Percentiles rank a stretch among this genome's conserved stretches.
Conservation (phyloP, 1,284 basidiomycete species). For the Apiotrichum laibachii region DNA sequence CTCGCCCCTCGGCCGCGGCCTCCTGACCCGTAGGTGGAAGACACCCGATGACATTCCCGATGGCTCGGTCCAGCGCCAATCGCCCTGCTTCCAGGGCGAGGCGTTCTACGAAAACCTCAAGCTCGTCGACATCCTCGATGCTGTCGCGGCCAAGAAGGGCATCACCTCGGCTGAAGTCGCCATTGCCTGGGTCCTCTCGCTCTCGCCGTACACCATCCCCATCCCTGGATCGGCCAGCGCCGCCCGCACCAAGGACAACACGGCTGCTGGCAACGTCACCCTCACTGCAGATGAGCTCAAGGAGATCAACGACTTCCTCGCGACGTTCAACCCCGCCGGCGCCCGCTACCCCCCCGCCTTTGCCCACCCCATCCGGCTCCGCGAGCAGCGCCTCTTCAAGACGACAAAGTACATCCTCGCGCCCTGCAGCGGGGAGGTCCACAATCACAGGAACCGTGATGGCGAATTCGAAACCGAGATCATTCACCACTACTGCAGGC, state of each 20-base stretch:
- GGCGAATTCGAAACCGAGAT: too few relatives aligned
- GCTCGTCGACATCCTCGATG: conserved; percentile 55
- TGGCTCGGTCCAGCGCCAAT: conserved; percentile 29
- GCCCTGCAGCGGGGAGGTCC: too few relatives aligned
- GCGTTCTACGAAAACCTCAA: conserved; percentile 59
- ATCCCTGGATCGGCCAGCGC: conserved; percentile 58
- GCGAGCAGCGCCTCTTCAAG: too few relatives aligned
- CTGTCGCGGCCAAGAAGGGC: conserved; percentile 56
- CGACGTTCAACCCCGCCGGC: conserved; percentile 30
- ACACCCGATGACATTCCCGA: conserved; percentile 55
- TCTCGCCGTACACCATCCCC: conserved; percentile 46
- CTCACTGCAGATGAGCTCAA: conserved; percentile 48
- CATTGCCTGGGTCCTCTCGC: conserved; percentile 60
- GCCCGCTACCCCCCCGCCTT: conserved; percentile 26
- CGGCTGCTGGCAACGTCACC: conserved; percentile 51
- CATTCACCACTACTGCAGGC: too few relatives aligned
- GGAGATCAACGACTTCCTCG: conserved; percentile 52
- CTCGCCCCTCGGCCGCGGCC: conserved; percentile 61
- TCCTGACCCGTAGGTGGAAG: conserved; percentile 58
- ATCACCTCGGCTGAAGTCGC: conserved; percentile 60
- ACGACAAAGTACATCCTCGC: too few relatives aligned
- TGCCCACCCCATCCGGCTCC: too few relatives aligned
- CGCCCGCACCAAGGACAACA: conserved; percentile 55
- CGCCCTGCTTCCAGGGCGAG: conserved; percentile 48
- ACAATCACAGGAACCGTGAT: too few relatives aligned